Percentiles rank a stretch among this genome's conserved stretches.
Conservation (phyloP, 2,329 filamentous ascomycete genomes). For the Helotiales sp. region DNA sequence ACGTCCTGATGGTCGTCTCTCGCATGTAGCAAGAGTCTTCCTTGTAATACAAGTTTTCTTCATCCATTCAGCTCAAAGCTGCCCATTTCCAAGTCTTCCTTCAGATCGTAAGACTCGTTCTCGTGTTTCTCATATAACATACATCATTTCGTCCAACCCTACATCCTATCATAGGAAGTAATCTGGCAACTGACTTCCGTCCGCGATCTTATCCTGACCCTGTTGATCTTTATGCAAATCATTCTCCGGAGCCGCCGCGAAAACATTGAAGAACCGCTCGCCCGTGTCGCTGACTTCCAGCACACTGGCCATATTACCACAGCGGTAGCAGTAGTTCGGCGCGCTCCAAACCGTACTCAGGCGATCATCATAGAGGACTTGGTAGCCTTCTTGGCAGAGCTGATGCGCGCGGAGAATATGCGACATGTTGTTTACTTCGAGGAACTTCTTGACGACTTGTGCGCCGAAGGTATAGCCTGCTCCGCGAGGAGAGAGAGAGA, state of each 20-base stretch:
- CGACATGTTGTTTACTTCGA: conserved; percentile 96
- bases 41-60: neutral
- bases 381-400: conserved; percentile 96
- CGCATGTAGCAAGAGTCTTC: neutral
- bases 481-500: conserved; percentile 88
- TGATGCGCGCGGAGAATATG: conserved; percentile 98
- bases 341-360: conserved; percentile 98
- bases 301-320: conserved; percentile 96
- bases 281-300: conserved; percentile 93
- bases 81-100: neutral
- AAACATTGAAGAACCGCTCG: conserved; percentile 96
- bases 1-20: neutral
- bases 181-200: conserved; percentile 67
- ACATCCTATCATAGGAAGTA: conserved; percentile 64
- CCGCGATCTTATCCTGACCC: conserved; percentile 72
- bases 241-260: conserved; percentile 95
- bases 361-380: conserved; percentile 93
- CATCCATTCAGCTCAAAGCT: neutral
- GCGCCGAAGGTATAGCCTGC: conserved; percentile 98
- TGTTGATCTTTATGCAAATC: conserved; percentile 86
- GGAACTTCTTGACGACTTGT: conserved; percentile 97
- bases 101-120: conserved; percentile 9
- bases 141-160: conserved; percentile 1
- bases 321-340: conserved; percentile 82
- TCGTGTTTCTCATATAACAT: conserved; percentile 9